A percentile compares a stretch with the other conserved stretches of the same genome.
Evolutionary conservation across 805 yeast species (phyloP).

Genomic region (Sugiyamaella marilandica): DNA sequence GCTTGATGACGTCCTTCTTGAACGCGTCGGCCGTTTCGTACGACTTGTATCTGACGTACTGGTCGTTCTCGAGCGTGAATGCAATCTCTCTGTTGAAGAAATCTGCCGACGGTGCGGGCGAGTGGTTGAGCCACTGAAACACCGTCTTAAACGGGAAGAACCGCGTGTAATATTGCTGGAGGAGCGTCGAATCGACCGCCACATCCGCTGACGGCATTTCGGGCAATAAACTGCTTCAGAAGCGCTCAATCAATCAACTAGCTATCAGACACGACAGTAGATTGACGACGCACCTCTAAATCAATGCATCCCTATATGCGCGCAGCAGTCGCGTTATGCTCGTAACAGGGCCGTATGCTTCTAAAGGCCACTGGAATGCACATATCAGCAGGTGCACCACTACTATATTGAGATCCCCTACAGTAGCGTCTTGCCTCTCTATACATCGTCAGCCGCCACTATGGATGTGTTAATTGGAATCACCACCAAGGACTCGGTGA

Average conservation of each 20-base stretch:
- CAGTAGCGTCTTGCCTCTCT: too few species aligned
- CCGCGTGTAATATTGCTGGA: conserved; percentile 28
- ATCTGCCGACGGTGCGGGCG: conserved; percentile 66
- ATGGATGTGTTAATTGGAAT: conserved; percentile 94
- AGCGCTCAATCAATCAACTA: neutral
- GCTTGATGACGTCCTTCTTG: conserved; percentile 64
- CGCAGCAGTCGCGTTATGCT: neutral
- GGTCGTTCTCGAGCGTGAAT: conserved; percentile 80
- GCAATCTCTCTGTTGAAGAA: conserved; percentile 92
- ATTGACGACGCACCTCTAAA: too few species aligned
- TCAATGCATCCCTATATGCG: neutral
- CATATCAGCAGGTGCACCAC: too few species aligned
- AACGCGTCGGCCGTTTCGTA: conserved; percentile 64
- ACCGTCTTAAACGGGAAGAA: conserved; percentile 71
- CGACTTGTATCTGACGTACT: conserved; percentile 85
- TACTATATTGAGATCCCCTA: too few species aligned
- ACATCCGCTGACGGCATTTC: neutral
- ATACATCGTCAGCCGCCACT: conserved; percentile 2
- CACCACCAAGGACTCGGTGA: conserved; percentile 70
- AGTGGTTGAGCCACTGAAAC: conserved; percentile 88
- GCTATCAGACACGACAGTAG: neutral
- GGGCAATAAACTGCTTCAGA: neutral
- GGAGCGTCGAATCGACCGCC: conserved; percentile 13
- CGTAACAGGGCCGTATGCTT: neutral
- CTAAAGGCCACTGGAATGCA: too few species aligned